Evolutionary conservation across 148 eudicot genomes (phyloP).

Genomic region (Vaccinium corymbosum): DNA sequence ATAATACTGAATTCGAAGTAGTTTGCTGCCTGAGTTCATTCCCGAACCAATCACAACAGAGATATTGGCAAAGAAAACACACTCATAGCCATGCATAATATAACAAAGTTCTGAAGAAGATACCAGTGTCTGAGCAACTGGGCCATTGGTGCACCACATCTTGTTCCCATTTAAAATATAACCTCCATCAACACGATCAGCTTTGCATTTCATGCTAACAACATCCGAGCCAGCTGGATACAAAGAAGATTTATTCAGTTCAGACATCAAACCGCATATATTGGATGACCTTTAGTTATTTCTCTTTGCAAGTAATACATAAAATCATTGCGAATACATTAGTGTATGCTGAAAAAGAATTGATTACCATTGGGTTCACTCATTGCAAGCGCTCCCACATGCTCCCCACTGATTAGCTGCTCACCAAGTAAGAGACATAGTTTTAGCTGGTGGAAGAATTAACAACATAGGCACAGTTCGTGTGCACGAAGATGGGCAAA

Average conservation of each 20-base stretch:
- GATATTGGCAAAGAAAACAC: background rate
- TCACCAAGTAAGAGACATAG: slow-evolving; percentile 17
- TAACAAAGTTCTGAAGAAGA: background rate
- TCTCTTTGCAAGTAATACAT: background rate
- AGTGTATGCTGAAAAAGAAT: slow-evolving; percentile 7
- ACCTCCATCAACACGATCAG: slow-evolving; percentile 86
- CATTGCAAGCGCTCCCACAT: slow-evolving; percentile 99
- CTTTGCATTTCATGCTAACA: slow-evolving; percentile 98
- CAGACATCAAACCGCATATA: slow-evolving; percentile 1
- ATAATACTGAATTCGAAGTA: background rate
- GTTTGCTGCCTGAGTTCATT: background rate
- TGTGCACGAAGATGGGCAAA: background rate
- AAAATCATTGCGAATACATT: background rate
- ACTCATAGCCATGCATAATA: background rate
- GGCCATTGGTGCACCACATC: slow-evolving; percentile 99
- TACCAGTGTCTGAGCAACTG: slow-evolving; percentile 91
- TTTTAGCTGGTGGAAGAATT: slow-evolving; percentile 15
- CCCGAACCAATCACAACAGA: background rate
- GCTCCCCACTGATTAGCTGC: slow-evolving; percentile 98
- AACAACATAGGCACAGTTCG: background rate
- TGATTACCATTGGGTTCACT: slow-evolving; percentile 94
- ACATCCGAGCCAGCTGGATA: slow-evolving; percentile 96
- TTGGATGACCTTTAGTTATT: background rate
- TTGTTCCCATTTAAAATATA: slow-evolving; percentile 89
- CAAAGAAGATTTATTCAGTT: slow-evolving; percentile 18